These are phyloP conservation scores for Mortierella claussenii DNA, from an alignment of 192 early-diverging fungal genomes.

Conservation along the genomic window DNA sequence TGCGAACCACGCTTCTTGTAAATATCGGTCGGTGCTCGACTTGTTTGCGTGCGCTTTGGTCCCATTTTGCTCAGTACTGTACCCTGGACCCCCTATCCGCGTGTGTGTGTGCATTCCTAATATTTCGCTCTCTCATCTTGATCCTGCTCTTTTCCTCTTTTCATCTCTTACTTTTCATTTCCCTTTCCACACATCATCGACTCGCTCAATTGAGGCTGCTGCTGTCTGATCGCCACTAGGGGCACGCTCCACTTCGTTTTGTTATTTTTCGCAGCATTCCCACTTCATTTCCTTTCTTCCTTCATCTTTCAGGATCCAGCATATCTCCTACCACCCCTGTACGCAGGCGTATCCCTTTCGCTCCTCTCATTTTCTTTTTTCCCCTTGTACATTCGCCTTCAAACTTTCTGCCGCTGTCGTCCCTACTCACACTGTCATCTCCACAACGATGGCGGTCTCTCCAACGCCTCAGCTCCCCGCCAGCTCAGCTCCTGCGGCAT, in stretches of 20 bases:
- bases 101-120: no score
- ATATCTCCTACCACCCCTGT: no score
- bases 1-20: no score
- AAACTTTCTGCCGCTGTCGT: no score
- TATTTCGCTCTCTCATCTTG: no score
- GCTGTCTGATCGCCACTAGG: no score
- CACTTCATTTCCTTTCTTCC: not conserved
- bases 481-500: conserved; percentile 22
- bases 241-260: not conserved
- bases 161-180: not conserved
- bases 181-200: not conserved
- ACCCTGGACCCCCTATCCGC: no score
- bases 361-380: not conserved
- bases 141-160: conserved; percentile 1
- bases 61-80: no score
- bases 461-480: not conserved
- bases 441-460: not conserved
- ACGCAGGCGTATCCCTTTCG: not conserved
- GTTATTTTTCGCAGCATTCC: not conserved
- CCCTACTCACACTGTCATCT: not conserved
- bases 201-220: not conserved
- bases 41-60: no score
- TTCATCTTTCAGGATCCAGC: not conserved
- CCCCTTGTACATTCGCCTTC: no score
- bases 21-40: no score